Evolutionary conservation across 1,139 yeast genomes (phyloP).

Genomic region (Debaryomyces udenii): DNA sequence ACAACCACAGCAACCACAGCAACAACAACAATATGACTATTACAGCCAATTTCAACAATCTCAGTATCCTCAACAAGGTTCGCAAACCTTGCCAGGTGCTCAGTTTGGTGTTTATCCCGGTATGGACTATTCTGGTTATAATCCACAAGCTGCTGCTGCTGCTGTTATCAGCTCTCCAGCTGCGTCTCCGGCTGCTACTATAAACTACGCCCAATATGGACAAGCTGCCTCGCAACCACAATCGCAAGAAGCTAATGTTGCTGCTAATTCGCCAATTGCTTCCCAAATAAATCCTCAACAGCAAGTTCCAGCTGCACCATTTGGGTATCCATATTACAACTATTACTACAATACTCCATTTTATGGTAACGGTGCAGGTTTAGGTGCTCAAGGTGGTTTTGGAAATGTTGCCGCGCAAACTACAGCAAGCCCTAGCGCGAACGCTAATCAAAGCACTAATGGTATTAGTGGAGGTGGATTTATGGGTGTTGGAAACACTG

Average conservation of each 20-base stretch:
- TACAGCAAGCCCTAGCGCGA: constrained; percentile 20
- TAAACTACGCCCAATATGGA: constrained; percentile 30
- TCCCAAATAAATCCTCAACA: constrained; percentile 29
- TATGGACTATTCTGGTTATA: constrained; percentile 45
- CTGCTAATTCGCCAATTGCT: constrained; percentile 33
- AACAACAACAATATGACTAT: constrained; percentile 35
- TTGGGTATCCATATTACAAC: constrained; percentile 50
- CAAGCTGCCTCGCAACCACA: constrained; percentile 27
- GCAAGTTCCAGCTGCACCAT: constrained; percentile 33
- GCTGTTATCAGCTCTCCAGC: constrained; percentile 38
- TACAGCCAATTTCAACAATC: constrained; percentile 41
- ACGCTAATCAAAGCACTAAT: constrained; percentile 21
- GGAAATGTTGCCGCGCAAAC: constrained; percentile 27
- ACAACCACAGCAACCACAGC: constrained; percentile 32
- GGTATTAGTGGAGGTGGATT: constrained; percentile 20
- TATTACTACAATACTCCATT: constrained; percentile 48
- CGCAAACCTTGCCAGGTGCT: constrained; percentile 40
- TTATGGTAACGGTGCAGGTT: constrained; percentile 38
- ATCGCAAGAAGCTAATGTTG: constrained; percentile 19
- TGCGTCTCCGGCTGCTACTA: constrained; percentile 36
- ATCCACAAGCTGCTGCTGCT: constrained; percentile 34
- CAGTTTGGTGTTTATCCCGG: constrained; percentile 52
- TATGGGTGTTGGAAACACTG: constrained; percentile 24
- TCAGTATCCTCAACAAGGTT: constrained; percentile 45
- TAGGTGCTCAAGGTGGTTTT: constrained; percentile 23